Base-by-base conservation (phyloP, 2,329 filamentous ascomycete species). In the Dactylellina haptotyla region DNA sequence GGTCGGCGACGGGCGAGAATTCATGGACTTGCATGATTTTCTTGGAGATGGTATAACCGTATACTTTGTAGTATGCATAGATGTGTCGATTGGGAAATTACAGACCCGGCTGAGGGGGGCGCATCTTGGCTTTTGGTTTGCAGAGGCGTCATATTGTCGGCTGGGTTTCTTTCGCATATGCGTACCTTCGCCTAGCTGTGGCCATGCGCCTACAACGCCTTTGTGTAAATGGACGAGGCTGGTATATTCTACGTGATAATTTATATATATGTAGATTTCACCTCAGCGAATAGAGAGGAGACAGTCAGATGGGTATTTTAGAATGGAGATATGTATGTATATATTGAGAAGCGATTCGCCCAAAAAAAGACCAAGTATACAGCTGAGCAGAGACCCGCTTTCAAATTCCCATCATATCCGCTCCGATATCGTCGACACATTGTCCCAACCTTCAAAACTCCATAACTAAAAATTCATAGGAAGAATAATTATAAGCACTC, bases 1-100 rank as follows among this genome's bases (percentile, higher is more conserved):
- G 25, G 30, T 66, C 51, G 2, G 62, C 28, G 10, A 66, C 2
- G 0, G 62, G 41, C 23, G 51, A 66, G 25, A 58, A 66, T 14
- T 30, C 43, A 20, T 46, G 18, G 3, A 18, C 14, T 2, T 48
- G 18, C 61, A 65, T 56, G 46, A n/a, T n/a, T n/a, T n/a, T n/a
- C n/a, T n/a, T n/a, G n/a, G n/a, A n/a, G n/a, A n/a, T n/a, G n/a
- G n/a, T n/a, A n/a, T n/a, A n/a, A n/a, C n/a, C n/a, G n/a, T n/a
- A n/a, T n/a, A n/a, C n/a, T n/a, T n/a, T n/a, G n/a, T n/a, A n/a
- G n/a, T n/a, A n/a, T n/a, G n/a, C n/a, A n/a, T n/a, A n/a, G 14
- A 34, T 16, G 14, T n/a, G 18, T 41, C 14, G 12, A 41, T 41
- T 41, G 18, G 12, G 37, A 41, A n/a, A n/a, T 16, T 12, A n/a